Evolutionary conservation across 495 filamentous ascomycete genomes (phyloP).

Genomic region (Rusavskia elegans): DNA sequence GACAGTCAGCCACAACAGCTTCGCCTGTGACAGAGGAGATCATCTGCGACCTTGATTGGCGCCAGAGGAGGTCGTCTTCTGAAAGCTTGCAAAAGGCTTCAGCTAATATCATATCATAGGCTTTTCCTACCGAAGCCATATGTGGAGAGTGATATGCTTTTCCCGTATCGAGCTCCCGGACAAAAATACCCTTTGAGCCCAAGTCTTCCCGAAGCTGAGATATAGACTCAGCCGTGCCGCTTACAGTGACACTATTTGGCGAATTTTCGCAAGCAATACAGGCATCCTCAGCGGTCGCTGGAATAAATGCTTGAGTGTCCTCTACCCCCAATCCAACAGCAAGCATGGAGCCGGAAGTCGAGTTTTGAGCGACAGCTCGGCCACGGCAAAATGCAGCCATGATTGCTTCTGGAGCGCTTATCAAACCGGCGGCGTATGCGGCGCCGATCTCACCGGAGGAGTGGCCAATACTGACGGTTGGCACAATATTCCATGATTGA

Average conservation of each 20-base stretch:
- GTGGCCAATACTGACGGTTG: constrained; percentile 42
- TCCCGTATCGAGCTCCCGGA: constrained; percentile 30
- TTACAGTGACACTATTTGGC: constrained; percentile 33
- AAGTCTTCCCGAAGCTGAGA: constrained; percentile 5
- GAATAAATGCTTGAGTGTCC: constrained; percentile 15
- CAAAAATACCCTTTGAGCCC: constrained; percentile 26
- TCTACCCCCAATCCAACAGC: constrained; percentile 20
- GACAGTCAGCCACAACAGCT: neutral
- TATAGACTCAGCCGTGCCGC: constrained; percentile 23
- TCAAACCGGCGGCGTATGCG: constrained; percentile 19
- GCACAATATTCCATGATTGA: constrained; percentile 31
- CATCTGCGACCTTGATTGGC: neutral
- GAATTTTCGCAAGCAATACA: constrained; percentile 37
- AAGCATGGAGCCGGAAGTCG: constrained; percentile 25
- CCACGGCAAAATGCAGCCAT: constrained; percentile 19
- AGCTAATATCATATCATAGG: neutral
- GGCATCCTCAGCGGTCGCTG: constrained; percentile 7
- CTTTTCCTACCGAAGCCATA: neutral
- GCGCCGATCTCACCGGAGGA: constrained; percentile 47
- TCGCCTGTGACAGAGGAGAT: neutral
- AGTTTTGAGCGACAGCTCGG: neutral
- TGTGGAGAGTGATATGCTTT: constrained; percentile 32
- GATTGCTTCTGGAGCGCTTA: constrained; percentile 16
- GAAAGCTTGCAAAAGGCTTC: neutral
- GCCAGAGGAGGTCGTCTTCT: neutral